phyloP scores from a whole-genome alignment of 1,284 basidiomycete species.

The Fistulinella cinereoalba region DNA sequence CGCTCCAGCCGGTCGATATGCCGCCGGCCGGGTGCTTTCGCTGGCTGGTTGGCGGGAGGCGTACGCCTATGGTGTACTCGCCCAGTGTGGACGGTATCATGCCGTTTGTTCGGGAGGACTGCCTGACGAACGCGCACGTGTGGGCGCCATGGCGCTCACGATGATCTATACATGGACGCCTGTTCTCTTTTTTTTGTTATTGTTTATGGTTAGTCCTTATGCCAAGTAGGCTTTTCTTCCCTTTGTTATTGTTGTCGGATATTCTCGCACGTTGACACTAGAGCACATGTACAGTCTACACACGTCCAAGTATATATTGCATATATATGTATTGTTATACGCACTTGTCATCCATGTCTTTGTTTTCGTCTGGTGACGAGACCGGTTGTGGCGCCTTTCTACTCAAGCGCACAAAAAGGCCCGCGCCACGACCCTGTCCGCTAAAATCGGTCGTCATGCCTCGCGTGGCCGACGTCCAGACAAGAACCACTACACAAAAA shows the following conservation, averaged over 20 bases:
- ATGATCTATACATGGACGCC: background rate
- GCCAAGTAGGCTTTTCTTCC: too few species aligned
- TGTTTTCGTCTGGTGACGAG: too few species aligned
- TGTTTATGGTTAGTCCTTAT: constrained; percentile 2
- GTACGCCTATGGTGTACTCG: constrained; percentile 5
- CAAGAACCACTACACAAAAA: background rate
- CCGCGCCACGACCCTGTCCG: too few species aligned
- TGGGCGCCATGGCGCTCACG: constrained; percentile 13
- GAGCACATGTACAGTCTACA: too few species aligned
- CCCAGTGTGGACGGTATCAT: background rate
- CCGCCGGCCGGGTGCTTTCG: constrained; percentile 20
- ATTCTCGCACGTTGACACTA: too few species aligned
- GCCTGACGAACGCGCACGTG: constrained; percentile 13
- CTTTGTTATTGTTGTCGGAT: too few species aligned
- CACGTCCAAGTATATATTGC: too few species aligned
- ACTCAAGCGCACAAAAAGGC: too few species aligned
- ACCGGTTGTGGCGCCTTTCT: too few species aligned
- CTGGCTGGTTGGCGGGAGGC: constrained; percentile 15
- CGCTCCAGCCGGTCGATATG: constrained; percentile 24
- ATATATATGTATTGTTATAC: too few species aligned
- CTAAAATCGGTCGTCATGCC: too few species aligned
- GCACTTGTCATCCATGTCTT: too few species aligned
- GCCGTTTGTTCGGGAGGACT: constrained; percentile 11
- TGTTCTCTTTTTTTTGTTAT: background rate
- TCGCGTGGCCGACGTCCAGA: background rate